Percentiles rank a stretch among this genome's conserved stretches.
Conservation (phyloP, 2,329 filamentous ascomycete species). For the Colletotrichum australisinense region DNA sequence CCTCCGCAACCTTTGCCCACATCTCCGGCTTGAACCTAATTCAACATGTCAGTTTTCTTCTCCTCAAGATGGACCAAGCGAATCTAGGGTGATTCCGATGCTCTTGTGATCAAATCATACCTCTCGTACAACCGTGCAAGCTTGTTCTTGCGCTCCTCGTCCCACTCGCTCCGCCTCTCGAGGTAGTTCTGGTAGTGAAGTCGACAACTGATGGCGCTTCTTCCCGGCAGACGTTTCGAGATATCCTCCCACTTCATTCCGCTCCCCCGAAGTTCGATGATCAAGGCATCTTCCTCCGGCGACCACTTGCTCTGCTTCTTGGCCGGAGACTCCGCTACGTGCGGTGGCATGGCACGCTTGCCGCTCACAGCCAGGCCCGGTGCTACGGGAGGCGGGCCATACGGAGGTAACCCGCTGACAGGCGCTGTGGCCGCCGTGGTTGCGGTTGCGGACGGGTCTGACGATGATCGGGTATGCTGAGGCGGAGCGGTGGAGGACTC, state of each 20-base stretch:
- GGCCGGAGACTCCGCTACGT: constrained; percentile 75
- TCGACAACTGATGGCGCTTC: constrained; percentile 93
- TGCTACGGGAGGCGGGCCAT: constrained; percentile 43
- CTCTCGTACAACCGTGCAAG: constrained; percentile 94
- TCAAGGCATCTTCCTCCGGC: constrained; percentile 89
- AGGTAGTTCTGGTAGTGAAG: constrained; percentile 98
- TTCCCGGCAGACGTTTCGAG: constrained; percentile 87
- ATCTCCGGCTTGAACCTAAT: constrained; percentile 94
- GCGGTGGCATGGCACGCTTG: constrained; percentile 65
- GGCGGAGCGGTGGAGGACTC: constrained; percentile 69
- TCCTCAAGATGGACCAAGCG: not conserved
- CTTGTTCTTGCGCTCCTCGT: constrained; percentile 98
- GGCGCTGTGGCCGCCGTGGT: constrained; percentile 37
- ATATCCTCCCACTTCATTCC: constrained; percentile 99
- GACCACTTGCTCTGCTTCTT: constrained; percentile 99
- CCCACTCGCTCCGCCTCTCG: constrained; percentile 92
- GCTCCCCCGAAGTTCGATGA: constrained; percentile 88
- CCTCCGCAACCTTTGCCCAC: constrained; percentile 96
- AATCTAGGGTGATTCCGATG: not conserved
- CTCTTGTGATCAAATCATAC: constrained; percentile 63
- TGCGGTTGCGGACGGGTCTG: constrained; percentile 45
- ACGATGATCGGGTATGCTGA: constrained; percentile 50
- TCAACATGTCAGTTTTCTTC: constrained; percentile 20
- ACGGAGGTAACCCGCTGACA: constrained; percentile 34
- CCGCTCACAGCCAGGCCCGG: constrained; percentile 45